Percentiles rank a stretch among this genome's conserved stretches.
phyloP scores from a whole-genome alignment of 352 stramenopile species.

The Phytophthora pseudosyringae region DNA sequence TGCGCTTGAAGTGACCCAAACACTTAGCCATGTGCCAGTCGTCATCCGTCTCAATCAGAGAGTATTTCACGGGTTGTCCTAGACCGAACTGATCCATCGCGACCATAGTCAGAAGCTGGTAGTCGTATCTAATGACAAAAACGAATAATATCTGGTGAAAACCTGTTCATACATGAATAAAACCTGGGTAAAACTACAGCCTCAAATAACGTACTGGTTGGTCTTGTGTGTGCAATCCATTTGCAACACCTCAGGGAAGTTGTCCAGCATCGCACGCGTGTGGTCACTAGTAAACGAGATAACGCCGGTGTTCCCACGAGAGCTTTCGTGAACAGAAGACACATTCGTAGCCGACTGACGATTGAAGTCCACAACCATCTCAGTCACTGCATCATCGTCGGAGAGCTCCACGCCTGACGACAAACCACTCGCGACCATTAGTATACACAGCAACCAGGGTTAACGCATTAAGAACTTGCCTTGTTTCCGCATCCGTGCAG shows the following conservation, averaged over 20 bases:
- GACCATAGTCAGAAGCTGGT: neutral
- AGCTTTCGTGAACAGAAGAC: constrained; percentile 7
- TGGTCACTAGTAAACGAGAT: constrained; percentile 8
- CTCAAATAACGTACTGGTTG: constrained; percentile 7
- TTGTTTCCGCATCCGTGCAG: neutral
- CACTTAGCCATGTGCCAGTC: too few species aligned
- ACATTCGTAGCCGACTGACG: neutral
- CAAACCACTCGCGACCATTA: neutral
- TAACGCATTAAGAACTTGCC: neutral
- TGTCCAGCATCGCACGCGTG: constrained; percentile 11
- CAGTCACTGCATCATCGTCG: constrained; percentile 5
- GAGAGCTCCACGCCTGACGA: neutral
- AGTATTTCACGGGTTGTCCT: too few species aligned
- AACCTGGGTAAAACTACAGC: constrained; percentile 1
- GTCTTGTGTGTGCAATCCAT: constrained; percentile 25
- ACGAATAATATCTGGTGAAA: neutral
- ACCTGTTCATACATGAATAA: neutral
- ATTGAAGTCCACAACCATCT: constrained; percentile 20
- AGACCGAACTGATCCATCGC: too few species aligned
- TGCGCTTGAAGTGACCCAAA: constrained; percentile 3
- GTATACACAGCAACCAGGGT: neutral
- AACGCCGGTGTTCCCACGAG: constrained; percentile 13
- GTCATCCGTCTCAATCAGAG: too few species aligned
- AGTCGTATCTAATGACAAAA: constrained; percentile 14
- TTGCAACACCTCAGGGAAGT: constrained; percentile 9